Base-by-base conservation (phyloP, 2,329 filamentous ascomycete genomes). In the Xylariaceae sp. region DNA sequence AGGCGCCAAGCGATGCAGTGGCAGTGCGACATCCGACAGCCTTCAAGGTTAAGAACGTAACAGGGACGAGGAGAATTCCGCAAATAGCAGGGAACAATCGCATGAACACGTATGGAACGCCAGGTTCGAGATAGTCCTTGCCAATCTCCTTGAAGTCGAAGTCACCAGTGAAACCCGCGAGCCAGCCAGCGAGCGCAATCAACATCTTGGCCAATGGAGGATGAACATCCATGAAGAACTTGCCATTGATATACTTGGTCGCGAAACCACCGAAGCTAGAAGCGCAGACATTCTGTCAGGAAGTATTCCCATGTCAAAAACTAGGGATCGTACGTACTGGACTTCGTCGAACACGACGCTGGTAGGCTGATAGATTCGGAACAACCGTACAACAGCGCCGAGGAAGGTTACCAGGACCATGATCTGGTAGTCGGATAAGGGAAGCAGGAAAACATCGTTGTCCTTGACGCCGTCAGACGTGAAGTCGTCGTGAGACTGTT, bases 141-240 rank as follows among this genome's bases (percentile, higher is more conserved):
- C 94, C 94, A 76, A 99, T 99, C 68, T 99, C 92, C 80, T 97
- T 99, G 81, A 99, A 99, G 75, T 97, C 94, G 73, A 99, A 99
- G 64, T 91, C 82, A 65, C 94, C 94, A 72, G 97, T 85, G 74
- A 97, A 99, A 56, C 94, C 94, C 69, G 92, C 94, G 64, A 97
- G 77, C 87, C 89, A 99, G 68, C 93, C 94, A 64, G 92, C 92
- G 61, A 99, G 84, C 55, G 94, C 96, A 70, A 99, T 93, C 67
- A 99, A 86, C 73, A 99, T 85, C 80, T 99, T 99, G 66, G 94
- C 94, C 61, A 99, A 82, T 51, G 94, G 94, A 37, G 94, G 94
- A 73, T 99, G 94, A n/a, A 99, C 94, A 73, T 99, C 94, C 94
- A 99, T 99, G 76, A 99, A 99, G 83, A 99, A 99, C 74, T 83